A percentile compares a stretch with the other conserved stretches of the same genome.
phyloP scores from a whole-genome alignment of 163 green algal species.

The Scenedesmus sp. region DNA sequence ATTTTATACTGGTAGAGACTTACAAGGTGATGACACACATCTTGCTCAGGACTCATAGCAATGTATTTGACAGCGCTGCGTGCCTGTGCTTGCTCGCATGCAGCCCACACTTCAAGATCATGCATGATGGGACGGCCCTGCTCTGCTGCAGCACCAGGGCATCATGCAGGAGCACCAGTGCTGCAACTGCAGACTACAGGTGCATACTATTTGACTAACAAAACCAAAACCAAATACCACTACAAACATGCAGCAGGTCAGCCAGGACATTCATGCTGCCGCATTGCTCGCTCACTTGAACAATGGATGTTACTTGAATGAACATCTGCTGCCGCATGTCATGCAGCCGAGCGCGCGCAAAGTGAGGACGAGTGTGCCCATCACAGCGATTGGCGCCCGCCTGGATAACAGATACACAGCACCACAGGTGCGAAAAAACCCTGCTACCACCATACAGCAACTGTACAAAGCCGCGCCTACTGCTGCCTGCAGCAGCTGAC shows the following conservation, averaged over 20 bases:
- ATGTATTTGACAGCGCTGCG: not conserved
- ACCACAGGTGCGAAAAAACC: conserved; percentile 43
- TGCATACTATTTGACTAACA: no score
- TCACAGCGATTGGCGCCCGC: conserved; percentile 44
- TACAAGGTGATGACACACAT: conserved; percentile 53
- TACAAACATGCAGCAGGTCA: no score
- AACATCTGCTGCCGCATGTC: not conserved
- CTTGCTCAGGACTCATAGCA: no score
- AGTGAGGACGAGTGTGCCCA: conserved; percentile 18
- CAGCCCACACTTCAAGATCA: no score
- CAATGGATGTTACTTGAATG: no score
- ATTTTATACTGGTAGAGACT: conserved; percentile 59
- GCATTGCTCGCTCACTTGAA: not conserved
- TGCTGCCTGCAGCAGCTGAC: not conserved
- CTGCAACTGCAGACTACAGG: no score
- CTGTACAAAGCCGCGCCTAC: not conserved
- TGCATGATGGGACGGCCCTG: no score
- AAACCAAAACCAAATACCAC: not conserved
- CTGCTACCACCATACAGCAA: not conserved
- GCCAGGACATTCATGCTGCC: not conserved
- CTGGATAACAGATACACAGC: conserved; percentile 52
- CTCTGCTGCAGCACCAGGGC: no score
- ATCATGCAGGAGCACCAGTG: no score
- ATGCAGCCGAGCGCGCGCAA: conserved; percentile 25
- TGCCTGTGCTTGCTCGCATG: not conserved